A percentile compares a stretch with the other conserved stretches of the same genome.
phyloP scores from a whole-genome alignment of 2,329 filamentous ascomycete species.

The Colletotrichum sp. region DNA sequence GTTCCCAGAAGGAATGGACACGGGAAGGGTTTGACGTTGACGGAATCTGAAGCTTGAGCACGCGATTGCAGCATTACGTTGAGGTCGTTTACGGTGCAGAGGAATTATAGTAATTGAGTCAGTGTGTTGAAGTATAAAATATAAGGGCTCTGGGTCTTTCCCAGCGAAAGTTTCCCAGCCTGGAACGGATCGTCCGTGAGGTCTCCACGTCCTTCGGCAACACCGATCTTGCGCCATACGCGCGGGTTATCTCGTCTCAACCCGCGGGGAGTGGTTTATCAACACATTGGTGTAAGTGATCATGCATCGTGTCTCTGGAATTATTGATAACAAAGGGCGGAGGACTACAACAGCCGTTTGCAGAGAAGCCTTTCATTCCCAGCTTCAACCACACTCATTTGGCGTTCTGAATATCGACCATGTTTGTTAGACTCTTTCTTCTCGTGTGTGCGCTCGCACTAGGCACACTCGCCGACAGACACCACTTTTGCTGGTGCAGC shows the following conservation, averaged over 20 bases:
- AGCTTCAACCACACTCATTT: background rate
- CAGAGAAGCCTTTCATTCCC: background rate
- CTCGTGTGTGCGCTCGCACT: background rate
- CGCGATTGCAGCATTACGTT: background rate
- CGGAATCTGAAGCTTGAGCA: background rate
- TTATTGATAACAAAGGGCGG: background rate
- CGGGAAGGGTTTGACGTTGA: background rate
- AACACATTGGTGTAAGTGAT: background rate
- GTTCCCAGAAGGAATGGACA: background rate
- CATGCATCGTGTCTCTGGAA: background rate
- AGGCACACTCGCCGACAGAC: background rate
- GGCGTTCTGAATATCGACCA: background rate
- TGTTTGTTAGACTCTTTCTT: background rate
- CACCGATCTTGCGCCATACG: background rate
- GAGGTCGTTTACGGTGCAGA: background rate
- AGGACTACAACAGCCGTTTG: background rate
- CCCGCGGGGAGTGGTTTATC: background rate
- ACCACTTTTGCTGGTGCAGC: conserved; percentile 2
- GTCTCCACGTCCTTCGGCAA: background rate
- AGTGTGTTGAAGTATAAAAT: background rate
- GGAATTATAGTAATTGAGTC: background rate
- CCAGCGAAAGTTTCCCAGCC: background rate
- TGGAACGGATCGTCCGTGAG: background rate
- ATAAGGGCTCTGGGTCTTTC: background rate
- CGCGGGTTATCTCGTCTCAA: background rate